Evolutionary conservation across 1,284 basidiomycete species (phyloP), one percentile per base, ranked within the genome.

Genomic region (Austroboletus rostrupii): DNA sequence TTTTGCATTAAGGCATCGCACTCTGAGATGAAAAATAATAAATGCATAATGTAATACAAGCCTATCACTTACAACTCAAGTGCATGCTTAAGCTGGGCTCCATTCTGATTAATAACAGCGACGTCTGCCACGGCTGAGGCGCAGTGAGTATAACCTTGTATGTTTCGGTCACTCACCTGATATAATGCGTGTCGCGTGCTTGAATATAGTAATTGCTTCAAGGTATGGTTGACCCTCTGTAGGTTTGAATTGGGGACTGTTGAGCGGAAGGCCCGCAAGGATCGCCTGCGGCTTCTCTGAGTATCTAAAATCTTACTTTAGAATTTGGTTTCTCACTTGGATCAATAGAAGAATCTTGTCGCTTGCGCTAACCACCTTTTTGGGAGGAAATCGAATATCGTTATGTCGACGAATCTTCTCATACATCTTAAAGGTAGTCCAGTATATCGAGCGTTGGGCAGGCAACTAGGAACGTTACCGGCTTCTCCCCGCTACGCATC

Each of bases 311-410:
- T 31, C n/a, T 6, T 12, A 13, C 19, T 33, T 44, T 6, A 26
- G 47, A 41, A 7, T 20, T 20, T 13, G 3, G 9, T 35, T 49
- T 35, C 61, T 53, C 48, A 86, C 87, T 68, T 91, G 88, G 14
- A 90, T 81, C 40, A 91, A 67, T 8, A 90, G 60, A 61, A 87
- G 80, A 14, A 84, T 72, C 61, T 92, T 92, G 62, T 92, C 87
- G 8, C 73, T 67, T 0, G 81, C 74, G 55, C 78, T 82, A 45
- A 83, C 82, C 5, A 85, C 67, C 59, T 83, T 90, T 68, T 81
- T 81, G 11, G 83, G 67, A 49, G 79, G 75, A 64, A 79, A 91
- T 3, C 89, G 82, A 50, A 90, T 87, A 54, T 90, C 87, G 28
- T 73, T 71, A 53, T 90, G 82, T 45, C 72, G 75, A 48, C 78